Evolutionary conservation across 306 rosid species (phyloP).

Genomic region (Inga laurina): DNA sequence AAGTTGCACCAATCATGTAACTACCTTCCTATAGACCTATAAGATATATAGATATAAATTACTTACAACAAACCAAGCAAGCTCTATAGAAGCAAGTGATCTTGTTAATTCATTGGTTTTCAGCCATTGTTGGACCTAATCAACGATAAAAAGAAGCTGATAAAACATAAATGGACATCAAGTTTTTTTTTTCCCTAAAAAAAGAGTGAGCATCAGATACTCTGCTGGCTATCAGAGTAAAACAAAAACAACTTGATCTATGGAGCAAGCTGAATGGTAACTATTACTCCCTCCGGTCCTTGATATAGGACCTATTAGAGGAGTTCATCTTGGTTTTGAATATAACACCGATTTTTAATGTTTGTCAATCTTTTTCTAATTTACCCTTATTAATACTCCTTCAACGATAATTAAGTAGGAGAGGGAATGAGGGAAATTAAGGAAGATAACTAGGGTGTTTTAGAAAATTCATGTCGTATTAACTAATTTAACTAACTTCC

Average conservation of each 20-base stretch:
- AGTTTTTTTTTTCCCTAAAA: too few species aligned
- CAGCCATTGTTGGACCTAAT: constrained; percentile 43
- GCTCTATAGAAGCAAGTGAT: constrained; percentile 39
- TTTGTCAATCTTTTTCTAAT: too few species aligned
- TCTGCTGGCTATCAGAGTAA: not conserved
- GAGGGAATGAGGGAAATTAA: too few species aligned
- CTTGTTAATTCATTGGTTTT: constrained; percentile 38
- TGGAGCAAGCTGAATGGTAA: not conserved
- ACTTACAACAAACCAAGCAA: constrained; percentile 52
- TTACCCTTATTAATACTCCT: too few species aligned
- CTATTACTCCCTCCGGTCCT: not conserved
- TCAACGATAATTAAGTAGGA: too few species aligned
- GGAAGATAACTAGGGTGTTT: too few species aligned
- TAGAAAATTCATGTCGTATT: too few species aligned
- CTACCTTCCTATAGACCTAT: not conserved
- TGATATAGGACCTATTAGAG: too few species aligned
- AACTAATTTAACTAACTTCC: too few species aligned
- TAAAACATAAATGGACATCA: not conserved
- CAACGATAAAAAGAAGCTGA: not conserved
- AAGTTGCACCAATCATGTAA: not conserved
- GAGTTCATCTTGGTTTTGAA: too few species aligned
- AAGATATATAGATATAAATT: not conserved
- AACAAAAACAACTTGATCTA: not conserved
- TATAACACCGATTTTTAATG: too few species aligned
- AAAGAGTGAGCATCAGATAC: not conserved